Evolutionary conservation across 257 asterid genomes (phyloP).

Genomic region (Eustoma russellianum): DNA sequence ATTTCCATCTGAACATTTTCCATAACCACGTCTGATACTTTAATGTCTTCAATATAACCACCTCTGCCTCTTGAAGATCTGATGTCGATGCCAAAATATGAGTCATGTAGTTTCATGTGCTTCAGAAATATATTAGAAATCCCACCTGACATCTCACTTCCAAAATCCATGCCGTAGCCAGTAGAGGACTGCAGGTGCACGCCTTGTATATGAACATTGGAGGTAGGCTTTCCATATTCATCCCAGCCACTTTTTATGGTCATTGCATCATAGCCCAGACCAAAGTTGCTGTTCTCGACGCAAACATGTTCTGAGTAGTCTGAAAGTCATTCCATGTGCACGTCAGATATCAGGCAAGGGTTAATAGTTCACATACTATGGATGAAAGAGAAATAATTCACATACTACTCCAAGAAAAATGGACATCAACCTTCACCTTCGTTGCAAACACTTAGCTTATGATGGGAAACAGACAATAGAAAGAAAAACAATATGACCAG

Average conservation of each 20-base stretch:
- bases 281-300: slow-evolving; percentile 81
- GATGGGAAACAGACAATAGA: background rate
- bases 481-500: background rate
- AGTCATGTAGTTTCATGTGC: too few species aligned
- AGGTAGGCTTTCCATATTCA: slow-evolving; percentile 60
- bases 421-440: too few species aligned
- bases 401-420: too few species aligned
- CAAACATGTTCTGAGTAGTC: slow-evolving; percentile 83
- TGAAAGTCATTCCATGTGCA: slow-evolving; percentile 18
- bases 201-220: slow-evolving; percentile 48
- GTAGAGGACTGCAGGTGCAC: slow-evolving; percentile 40
- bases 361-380: background rate
- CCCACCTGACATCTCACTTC: slow-evolving; percentile 99
- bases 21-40: too few species aligned
- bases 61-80: too few species aligned
- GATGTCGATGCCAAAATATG: too few species aligned
- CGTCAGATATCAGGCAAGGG: too few species aligned
- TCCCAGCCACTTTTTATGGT: slow-evolving; percentile 97
- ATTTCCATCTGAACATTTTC: too few species aligned
- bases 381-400: background rate
- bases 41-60: too few species aligned
- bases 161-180: slow-evolving; percentile 74
- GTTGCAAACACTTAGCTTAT: too few species aligned
- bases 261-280: slow-evolving; percentile 71
- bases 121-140: slow-evolving; percentile 33